Conservation (phyloP, 2,329 filamentous ascomycete species). For the Coniella lustricola region DNA sequence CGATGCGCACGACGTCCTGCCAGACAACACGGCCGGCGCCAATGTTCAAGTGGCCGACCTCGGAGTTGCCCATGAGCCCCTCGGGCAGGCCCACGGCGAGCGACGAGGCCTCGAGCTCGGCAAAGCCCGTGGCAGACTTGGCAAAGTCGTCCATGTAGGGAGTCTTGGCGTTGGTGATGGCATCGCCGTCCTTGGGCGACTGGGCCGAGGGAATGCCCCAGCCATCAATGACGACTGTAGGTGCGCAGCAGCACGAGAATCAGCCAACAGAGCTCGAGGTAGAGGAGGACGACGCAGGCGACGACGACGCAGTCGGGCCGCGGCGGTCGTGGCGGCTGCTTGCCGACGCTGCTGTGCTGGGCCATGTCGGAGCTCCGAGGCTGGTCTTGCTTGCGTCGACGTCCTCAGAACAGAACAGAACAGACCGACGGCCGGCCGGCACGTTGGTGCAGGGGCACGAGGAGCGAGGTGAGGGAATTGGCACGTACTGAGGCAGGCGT, state of each 20-base stretch:
- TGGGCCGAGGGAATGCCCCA: slow-evolving; percentile 83
- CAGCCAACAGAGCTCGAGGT: slow-evolving; percentile 53
- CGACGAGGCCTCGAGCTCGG: slow-evolving; percentile 90
- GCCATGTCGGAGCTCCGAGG: too few relatives aligned
- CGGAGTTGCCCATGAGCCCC: slow-evolving; percentile 97
- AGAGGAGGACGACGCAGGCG: slow-evolving; percentile 45
- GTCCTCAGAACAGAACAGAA: too few relatives aligned
- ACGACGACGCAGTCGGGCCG: slow-evolving; percentile 34
- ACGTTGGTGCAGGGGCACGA: too few relatives aligned
- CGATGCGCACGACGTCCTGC: slow-evolving; percentile 97
- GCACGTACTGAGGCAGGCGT: slow-evolving; percentile 55
- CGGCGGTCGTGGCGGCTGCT: slow-evolving; percentile 6
- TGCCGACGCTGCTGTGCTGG: neutral
- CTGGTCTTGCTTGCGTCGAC: too few relatives aligned
- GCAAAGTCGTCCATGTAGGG: slow-evolving; percentile 92
- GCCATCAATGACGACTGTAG: slow-evolving; percentile 91
- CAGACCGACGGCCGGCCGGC: too few relatives aligned
- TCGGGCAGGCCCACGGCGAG: slow-evolving; percentile 92
- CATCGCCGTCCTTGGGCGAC: slow-evolving; percentile 84
- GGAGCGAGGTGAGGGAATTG: too few relatives aligned
- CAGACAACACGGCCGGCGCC: slow-evolving; percentile 95
- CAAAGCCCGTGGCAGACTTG: slow-evolving; percentile 75
- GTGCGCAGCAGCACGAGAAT: slow-evolving; percentile 46
- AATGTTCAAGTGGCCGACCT: slow-evolving; percentile 98
- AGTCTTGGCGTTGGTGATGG: slow-evolving; percentile 87